phyloP scores from a whole-genome alignment of 345 rosid genomes.

The Citrus trifoliata region DNA sequence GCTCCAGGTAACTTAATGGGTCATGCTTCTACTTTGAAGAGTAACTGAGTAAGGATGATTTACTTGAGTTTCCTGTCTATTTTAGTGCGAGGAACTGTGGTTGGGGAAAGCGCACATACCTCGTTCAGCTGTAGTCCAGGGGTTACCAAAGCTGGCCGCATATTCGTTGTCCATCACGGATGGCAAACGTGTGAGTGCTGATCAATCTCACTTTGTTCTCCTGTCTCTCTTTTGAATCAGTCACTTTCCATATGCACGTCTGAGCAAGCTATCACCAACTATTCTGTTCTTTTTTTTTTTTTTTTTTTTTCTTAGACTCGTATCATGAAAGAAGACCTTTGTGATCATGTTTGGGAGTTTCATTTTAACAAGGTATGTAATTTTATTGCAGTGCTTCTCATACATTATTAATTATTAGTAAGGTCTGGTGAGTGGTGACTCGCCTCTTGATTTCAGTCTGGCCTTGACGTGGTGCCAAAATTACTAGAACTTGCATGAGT shows the following conservation, averaged over 20 bases:
- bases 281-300: background rate
- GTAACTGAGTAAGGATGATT: background rate
- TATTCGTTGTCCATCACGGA: slow-evolving; percentile 56
- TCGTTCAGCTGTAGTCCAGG: slow-evolving; percentile 41
- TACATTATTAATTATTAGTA: background rate
- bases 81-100: slow-evolving; percentile 56
- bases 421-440: background rate
- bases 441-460: background rate
- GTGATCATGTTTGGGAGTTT: slow-evolving; percentile 63
- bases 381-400: background rate
- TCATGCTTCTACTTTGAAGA: background rate
- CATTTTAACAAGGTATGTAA: slow-evolving; percentile 46
- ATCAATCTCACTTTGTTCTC: background rate
- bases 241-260: background rate
- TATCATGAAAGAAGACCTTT: slow-evolving; percentile 52
- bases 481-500: background rate
- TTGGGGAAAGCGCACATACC: slow-evolving; percentile 60
- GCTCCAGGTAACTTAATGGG: too few species aligned
- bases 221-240: background rate
- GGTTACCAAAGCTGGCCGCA: slow-evolving; percentile 51
- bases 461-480: background rate
- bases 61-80: slow-evolving; percentile 2
- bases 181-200: slow-evolving; percentile 43
- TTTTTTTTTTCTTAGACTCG: slow-evolving; percentile 34
- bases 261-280: background rate